Base-by-base conservation (phyloP, 2,329 filamentous ascomycete genomes). In the Colletotrichum cereale region DNA sequence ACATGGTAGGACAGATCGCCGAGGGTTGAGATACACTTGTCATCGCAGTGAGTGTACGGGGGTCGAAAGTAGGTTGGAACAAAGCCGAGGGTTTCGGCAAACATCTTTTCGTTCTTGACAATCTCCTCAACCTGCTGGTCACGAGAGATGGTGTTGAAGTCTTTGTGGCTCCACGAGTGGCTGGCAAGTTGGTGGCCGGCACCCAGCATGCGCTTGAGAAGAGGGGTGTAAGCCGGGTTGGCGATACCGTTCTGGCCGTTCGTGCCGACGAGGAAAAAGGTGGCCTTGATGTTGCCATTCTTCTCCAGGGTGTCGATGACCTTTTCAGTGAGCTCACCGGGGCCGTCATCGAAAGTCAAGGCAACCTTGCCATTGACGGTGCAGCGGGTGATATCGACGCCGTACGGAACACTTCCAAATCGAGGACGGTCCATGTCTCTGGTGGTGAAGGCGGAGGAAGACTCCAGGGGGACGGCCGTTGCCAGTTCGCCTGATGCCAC, bases 11-110 rank as follows among this genome's bases (percentile, higher is more conserved):
- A 80, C 3, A 81, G 71, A 2, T 75, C 73, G 31, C 68, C 74
- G 18, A 82, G 72, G 2, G 77, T 76, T 24, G 62, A 57, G 47
- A 77, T 62, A 61, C 75, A 78, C n/a, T 73, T 75, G 18, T 55
- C 52, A 24, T 75, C 73, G 50, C 78, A 79, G 34, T 73, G 74
- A 11, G 77, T 79, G 73, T 79, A 82, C 1, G 81, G 81, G n/a
- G 81, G 80, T 16, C 84, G 79, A 82, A 85, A 84, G 75, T 86
- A 86, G 5, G 84, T 84, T 0, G 85, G 85, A 60, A 85, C 81
- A 61, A 82, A 76, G 26, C 84, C 84, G 8, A 87, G 75, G 31
- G 84, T 79, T 21, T 80, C 78, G 55, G 80, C 80, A 47, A 87
- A 73, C 1, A 83, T 84, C 58, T 84, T 82, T 76, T 87, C 85